Base-by-base conservation (phyloP, 148 eudicot species). In the Arbutus unedo region DNA sequence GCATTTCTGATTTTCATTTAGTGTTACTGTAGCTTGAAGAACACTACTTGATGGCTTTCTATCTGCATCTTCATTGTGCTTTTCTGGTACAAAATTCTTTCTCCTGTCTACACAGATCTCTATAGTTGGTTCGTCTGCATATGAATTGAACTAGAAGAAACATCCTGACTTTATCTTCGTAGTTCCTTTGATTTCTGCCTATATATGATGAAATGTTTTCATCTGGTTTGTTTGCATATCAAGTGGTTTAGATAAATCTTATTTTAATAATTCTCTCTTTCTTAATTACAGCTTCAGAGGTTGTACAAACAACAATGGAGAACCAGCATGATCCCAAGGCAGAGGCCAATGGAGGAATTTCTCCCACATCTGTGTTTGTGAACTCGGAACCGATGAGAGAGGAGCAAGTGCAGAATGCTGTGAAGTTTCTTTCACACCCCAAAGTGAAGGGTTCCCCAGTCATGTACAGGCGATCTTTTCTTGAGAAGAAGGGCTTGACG, bases 401-500 rank as follows among this genome's bases (percentile, higher is more conserved):
- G 87, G 99, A 96, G 5, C 98, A 94, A 89, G 93, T 96, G 78
- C 93, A 90, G 81, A 94, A 96, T 89, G 99, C 99, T 76, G 85
- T 96, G 3, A 93, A 89, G 79, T 96, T 96, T 79, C 97, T 96
- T 78, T 94, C 98, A 74, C 98, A 96, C 84, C 98, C 99, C 5
- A 96, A 91, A 89, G 99, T 96, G 68, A 89, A 81, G 85, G 99
- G 98, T 77, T 96, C 99, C 4, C 96, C 99, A 1, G 89, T 96
- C 62, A 89, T 96, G 74, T 92, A 96, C 78, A 89, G 97, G 83
- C 89, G 99, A 78, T 94, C 97, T 81, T 96, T 96, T 88, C 98
- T 94, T 72, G 99, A 96, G 89, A 92, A 88, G 84, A 96, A 96
- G 85, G 99, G 99, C 74, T 97, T 96, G 62, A 94, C 99, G 10